A percentile compares a stretch with the other conserved stretches of the same genome.
Evolutionary conservation across 164 flowering plant genomes (phyloP).

Genomic region (Tetrastigma voinierianum): DNA sequence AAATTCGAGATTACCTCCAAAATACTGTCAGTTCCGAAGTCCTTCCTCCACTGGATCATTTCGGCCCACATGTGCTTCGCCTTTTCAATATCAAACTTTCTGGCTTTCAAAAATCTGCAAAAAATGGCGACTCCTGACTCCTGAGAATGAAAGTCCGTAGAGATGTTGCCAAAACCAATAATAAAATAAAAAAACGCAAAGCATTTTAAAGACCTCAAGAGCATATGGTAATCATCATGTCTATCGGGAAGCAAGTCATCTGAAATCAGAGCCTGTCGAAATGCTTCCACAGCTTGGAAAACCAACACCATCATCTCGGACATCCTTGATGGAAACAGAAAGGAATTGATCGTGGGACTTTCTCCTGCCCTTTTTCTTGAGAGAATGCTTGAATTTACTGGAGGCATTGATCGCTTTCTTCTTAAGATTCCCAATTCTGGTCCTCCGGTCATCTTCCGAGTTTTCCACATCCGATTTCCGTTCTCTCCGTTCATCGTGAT

Average conservation of each 20-base stretch:
- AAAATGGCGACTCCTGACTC: background rate
- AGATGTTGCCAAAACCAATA: background rate
- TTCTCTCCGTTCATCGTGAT: slow-evolving; percentile 51
- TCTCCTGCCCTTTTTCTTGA: slow-evolving; percentile 27
- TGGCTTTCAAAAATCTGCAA: slow-evolving; percentile 76
- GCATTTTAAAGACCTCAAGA: slow-evolving; percentile 30
- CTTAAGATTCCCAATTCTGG: slow-evolving; percentile 33
- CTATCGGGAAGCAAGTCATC: slow-evolving; percentile 43
- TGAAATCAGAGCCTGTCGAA: slow-evolving; percentile 30
- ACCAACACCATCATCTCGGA: slow-evolving; percentile 39
- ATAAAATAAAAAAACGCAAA: too few species aligned
- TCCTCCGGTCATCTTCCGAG: slow-evolving; percentile 36
- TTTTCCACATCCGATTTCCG: slow-evolving; percentile 37
- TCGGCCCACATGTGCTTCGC: slow-evolving; percentile 78
- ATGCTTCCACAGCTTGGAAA: slow-evolving; percentile 40
- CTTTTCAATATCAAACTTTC: slow-evolving; percentile 73
- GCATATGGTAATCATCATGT: slow-evolving; percentile 45
- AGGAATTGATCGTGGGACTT: slow-evolving; percentile 14
- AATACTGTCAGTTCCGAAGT: slow-evolving; percentile 71
- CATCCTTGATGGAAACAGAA: slow-evolving; percentile 35
- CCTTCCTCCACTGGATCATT: slow-evolving; percentile 84
- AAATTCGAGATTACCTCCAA: slow-evolving; percentile 41
- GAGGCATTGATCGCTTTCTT: slow-evolving; percentile 42
- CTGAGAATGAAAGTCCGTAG: background rate
- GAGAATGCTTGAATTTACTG: slow-evolving; percentile 27